Conservation (phyloP, 345 rosid genomes). For the Boechera retrofracta region DNA sequence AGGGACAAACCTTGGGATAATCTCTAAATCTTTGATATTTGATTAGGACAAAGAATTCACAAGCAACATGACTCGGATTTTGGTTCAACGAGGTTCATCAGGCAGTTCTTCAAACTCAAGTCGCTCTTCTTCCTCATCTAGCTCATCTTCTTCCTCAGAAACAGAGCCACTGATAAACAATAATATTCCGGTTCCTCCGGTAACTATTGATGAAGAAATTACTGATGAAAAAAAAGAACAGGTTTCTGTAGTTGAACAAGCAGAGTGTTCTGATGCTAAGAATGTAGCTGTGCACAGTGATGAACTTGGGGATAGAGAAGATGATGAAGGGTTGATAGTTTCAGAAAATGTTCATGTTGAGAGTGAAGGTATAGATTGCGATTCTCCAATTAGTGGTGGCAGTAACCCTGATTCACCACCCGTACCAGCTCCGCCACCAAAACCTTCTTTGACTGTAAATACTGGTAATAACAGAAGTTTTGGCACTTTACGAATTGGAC, state of each 20-base stretch:
- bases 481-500: slow-evolving; percentile 61
- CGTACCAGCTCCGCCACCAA: slow-evolving; percentile 91
- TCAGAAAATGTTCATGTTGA: slow-evolving; percentile 53
- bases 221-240: slow-evolving; percentile 63
- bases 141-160: slow-evolving; percentile 59
- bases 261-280: slow-evolving; percentile 61
- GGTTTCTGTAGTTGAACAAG: slow-evolving; percentile 53
- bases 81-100: slow-evolving; percentile 88
- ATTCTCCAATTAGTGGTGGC: slow-evolving; percentile 44
- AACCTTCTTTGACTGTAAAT: slow-evolving; percentile 51
- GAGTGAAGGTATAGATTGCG: slow-evolving; percentile 60
- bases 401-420: slow-evolving; percentile 75
- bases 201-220: slow-evolving; percentile 70
- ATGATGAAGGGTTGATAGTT: slow-evolving; percentile 48
- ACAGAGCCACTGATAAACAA: slow-evolving; percentile 56
- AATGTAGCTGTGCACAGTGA: slow-evolving; percentile 52
- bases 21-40: slow-evolving; percentile 49
- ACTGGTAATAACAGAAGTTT: slow-evolving; percentile 61
- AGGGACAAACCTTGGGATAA: slow-evolving; percentile 69
- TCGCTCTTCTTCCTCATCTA: slow-evolving; percentile 64
- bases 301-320: slow-evolving; percentile 51
- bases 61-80: slow-evolving; percentile 79
- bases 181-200: slow-evolving; percentile 49
- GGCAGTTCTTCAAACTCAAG: slow-evolving; percentile 79
- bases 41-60: slow-evolving; percentile 22